Evolutionary conservation across 371 early-diverging fungal species (phyloP), one percentile per base, ranked within the genome.

Genomic region (Zopfochytrium polystomum): DNA sequence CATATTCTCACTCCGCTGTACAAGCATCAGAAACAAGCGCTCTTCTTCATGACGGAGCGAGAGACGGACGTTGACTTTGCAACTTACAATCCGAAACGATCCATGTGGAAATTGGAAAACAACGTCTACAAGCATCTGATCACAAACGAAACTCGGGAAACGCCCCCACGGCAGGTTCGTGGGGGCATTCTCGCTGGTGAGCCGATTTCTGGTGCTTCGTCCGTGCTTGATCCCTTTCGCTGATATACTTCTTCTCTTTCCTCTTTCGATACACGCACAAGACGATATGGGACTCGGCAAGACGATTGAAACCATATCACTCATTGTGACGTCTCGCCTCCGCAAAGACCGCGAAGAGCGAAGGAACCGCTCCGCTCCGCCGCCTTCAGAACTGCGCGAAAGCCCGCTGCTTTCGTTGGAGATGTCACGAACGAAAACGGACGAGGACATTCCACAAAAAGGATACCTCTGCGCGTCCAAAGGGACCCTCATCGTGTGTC

Each of bases 261-360:
- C 13, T 25, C 26, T 9, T 55, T 31, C 18, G 15, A 6, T 6
- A 11, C 23, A 22, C 47, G 6, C 11, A 13, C 5, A 26, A 58
- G 80, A 77, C 56, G 77, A 77, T 48, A 84, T 85, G 86, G 86
- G 86, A 1, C 59, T 85, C n/a, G 86, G 86, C 13, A 85, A 85
- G 63, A 85, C 86, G 0, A 76, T 85, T 53, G 78, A 82, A 47
- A 63, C 82, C n/a, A 81, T 85, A 25, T 74, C 84, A 0, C 58
- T 85, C 5, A 73, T 85, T 22, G 66, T 80, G 52, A 66, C 20
- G 32, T 50, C 55, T 20, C 61, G 44, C 26, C 53, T n/a, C 58
- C 72, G n/a, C n/a, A n/a, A n/a, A n/a, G n/a, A n/a, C n/a, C n/a
- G n/a, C n/a, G n/a, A n/a, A n/a, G n/a, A n/a, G n/a, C n/a, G n/a